Conservation (phyloP, 148 eudicot species). For the Nyssa sinensis region DNA sequence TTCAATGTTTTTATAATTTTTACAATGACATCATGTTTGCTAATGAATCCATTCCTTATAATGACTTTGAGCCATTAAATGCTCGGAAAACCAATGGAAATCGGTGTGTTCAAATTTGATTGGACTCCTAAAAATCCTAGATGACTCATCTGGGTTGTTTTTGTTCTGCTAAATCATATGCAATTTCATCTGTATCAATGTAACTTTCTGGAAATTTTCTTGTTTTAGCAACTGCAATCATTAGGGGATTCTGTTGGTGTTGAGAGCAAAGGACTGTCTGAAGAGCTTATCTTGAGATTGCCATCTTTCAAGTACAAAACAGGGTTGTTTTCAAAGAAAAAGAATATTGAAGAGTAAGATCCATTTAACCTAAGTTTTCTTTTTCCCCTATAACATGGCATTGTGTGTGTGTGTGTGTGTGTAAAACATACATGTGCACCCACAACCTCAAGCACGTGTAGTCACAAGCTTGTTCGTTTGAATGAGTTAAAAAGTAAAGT, state of each 20-base stretch:
- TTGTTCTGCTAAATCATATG: not conserved
- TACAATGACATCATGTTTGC: not conserved
- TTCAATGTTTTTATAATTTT: too few species aligned
- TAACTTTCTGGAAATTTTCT: constrained; percentile 7
- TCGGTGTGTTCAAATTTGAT: not conserved
- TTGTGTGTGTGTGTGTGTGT: too few species aligned
- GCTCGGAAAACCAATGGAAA: not conserved
- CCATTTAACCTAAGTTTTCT: not conserved
- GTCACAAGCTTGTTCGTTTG: not conserved
- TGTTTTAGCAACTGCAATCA: constrained; percentile 29
- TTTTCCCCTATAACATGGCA: not conserved
- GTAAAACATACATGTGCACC: not conserved
- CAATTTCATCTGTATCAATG: constrained; percentile 5
- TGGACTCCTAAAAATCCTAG: not conserved
- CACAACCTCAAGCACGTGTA: not conserved
- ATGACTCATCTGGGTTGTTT: not conserved
- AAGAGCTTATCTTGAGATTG: constrained; percentile 56
- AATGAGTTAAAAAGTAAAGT: not conserved
- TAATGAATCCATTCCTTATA: not conserved
- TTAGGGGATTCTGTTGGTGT: constrained; percentile 66
- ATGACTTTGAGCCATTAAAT: not conserved
- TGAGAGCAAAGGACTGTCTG: constrained; percentile 70
- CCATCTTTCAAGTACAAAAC: constrained; percentile 59
- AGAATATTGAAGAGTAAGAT: constrained; percentile 55
- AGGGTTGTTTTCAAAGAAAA: constrained; percentile 53